phyloP scores from a whole-genome alignment of 257 asterid species.

The Ophiorrhiza pumila region DNA sequence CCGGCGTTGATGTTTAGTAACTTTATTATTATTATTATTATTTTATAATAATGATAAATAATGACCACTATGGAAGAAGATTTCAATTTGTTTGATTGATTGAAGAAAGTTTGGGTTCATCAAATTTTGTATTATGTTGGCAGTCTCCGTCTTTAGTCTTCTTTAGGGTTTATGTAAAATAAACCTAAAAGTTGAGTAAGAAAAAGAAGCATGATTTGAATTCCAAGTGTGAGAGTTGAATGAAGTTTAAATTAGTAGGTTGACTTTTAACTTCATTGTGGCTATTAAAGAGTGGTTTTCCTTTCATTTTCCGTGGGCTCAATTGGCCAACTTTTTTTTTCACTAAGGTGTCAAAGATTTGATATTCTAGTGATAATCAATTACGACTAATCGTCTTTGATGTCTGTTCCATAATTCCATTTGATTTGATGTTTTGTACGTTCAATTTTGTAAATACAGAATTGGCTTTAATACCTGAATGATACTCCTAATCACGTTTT shows the following conservation, averaged over 20 bases:
- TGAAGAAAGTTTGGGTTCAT: not conserved
- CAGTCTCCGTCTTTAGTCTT: not conserved
- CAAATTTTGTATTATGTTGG: not conserved
- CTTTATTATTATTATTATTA: too few species aligned
- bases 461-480: too few species aligned
- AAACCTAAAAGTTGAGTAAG: too few species aligned
- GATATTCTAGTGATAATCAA: not conserved
- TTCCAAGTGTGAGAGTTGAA: too few species aligned
- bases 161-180: too few species aligned
- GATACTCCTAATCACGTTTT: not conserved
- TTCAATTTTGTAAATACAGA: too few species aligned
- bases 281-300: not conserved
- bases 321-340: not conserved
- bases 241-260: too few species aligned
- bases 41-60: too few species aligned
- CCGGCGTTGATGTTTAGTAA: not conserved
- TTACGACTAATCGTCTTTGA: not conserved
- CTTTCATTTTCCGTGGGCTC: not conserved
- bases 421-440: not conserved
- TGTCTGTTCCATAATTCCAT: not conserved
- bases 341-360: slow-evolving; percentile 1
- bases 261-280: not conserved
- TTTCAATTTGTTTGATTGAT: not conserved
- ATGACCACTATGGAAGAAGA: not conserved
- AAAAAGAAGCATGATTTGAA: too few species aligned